These are phyloP conservation scores for Cucumis cinereus DNA, from an alignment of 306 rosid species.

Conservation along the genomic window DNA sequence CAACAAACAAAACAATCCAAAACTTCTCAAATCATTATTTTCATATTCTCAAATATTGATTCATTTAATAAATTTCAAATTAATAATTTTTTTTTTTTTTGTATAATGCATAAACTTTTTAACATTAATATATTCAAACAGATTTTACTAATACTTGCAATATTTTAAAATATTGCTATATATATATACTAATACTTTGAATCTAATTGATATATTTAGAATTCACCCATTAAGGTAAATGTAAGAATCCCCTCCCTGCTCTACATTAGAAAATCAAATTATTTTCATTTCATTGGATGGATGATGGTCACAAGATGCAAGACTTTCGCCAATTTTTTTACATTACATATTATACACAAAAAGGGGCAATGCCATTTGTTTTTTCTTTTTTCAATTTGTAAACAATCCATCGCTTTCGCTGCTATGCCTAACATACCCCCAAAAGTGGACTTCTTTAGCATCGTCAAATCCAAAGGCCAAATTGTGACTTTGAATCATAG, in stretches of 20 bases:
- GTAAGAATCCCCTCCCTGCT: too few relatives aligned
- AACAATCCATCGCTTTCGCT: neutral
- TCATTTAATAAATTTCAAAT: too few relatives aligned
- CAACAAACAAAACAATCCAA: neutral
- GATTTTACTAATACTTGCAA: too few relatives aligned
- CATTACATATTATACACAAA: conserved; percentile 1
- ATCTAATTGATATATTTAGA: too few relatives aligned
- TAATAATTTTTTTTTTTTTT: too few relatives aligned
- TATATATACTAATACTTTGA: too few relatives aligned
- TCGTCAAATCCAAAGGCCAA: neutral
- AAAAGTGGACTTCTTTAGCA: conserved; percentile 1
- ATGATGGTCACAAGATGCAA: neutral
- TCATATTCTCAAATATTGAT: neutral
- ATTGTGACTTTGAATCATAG: neutral
- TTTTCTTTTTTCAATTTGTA: neutral
- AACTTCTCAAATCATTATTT: neutral
- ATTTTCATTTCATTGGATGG: neutral
- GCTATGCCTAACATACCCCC: neutral
- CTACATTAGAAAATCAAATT: neutral
- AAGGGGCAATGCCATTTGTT: too few relatives aligned
- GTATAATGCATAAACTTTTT: too few relatives aligned
- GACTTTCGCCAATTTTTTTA: neutral
- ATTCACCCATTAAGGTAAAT: too few relatives aligned
- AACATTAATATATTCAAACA: too few relatives aligned
- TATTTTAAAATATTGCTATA: too few relatives aligned